Conservation (phyloP, 352 stramenopile genomes). For the Globisporangium yorkense region DNA sequence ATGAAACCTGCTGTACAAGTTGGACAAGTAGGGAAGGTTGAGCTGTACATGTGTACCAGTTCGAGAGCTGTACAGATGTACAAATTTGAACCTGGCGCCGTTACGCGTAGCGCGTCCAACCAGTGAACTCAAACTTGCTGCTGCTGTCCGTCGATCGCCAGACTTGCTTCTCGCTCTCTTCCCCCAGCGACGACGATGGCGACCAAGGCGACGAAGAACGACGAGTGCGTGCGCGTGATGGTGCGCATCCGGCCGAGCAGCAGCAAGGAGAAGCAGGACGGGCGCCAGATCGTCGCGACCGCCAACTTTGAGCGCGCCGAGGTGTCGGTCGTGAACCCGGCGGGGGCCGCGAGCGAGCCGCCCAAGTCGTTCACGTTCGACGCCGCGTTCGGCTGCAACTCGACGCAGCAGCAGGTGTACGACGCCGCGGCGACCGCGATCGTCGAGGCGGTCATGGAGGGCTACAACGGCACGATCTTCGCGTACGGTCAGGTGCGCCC, state of each 20-base stretch:
- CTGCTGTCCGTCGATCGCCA: too few species aligned
- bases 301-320: conserved; percentile 89
- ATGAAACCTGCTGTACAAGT: too few species aligned
- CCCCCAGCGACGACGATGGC: conserved; percentile 15
- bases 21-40: too few species aligned
- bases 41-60: too few species aligned
- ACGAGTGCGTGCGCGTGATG: conserved; percentile 95
- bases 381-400: conserved; percentile 91
- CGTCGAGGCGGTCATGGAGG: conserved; percentile 87
- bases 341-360: conserved; percentile 52
- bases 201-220: conserved; percentile 49
- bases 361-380: conserved; percentile 97
- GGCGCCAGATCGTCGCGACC: conserved; percentile 69
- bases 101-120: too few species aligned
- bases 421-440: conserved; percentile 86
- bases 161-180: too few species aligned
- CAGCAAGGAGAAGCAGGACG: conserved; percentile 93
- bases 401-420: conserved; percentile 94
- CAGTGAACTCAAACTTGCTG: too few species aligned
- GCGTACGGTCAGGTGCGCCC: conserved; percentile 86
- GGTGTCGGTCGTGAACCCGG: conserved; percentile 87
- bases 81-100: too few species aligned
- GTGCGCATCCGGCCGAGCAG: conserved; percentile 95
- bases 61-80: too few species aligned
- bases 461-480: conserved; percentile 87